Conservation (phyloP, 805 yeast genomes). For the Spathaspora gorwiae region DNA sequence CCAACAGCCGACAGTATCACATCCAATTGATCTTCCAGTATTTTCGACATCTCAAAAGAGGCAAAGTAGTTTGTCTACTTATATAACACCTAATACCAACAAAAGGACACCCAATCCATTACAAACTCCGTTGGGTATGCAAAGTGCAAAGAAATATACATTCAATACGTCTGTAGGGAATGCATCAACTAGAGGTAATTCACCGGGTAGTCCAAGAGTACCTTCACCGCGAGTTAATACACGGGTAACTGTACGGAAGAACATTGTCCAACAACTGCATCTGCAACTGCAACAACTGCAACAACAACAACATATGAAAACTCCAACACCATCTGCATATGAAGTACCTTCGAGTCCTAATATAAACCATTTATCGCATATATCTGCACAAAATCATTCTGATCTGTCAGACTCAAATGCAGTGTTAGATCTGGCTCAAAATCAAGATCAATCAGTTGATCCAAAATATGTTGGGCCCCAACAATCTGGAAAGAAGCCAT, state of each 20-base stretch:
- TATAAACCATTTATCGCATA: slow-evolving; percentile 20
- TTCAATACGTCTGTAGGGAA: slow-evolving; percentile 2
- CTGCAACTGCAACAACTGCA: slow-evolving; percentile 1
- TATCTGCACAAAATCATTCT: slow-evolving; percentile 27
- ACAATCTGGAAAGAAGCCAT: background rate
- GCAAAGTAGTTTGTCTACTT: slow-evolving; percentile 35
- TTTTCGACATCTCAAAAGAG: slow-evolving; percentile 20
- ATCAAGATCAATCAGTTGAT: slow-evolving; percentile 1
- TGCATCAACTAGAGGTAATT: background rate
- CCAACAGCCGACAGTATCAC: background rate
- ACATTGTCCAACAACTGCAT: slow-evolving; percentile 2
- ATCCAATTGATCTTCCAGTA: background rate
- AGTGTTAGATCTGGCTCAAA: slow-evolving; percentile 15
- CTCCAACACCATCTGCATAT: slow-evolving; percentile 39
- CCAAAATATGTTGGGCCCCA: slow-evolving; percentile 1
- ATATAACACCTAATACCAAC: slow-evolving; percentile 29
- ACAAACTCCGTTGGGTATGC: slow-evolving; percentile 8
- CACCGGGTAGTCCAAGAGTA: background rate
- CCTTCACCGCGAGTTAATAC: slow-evolving; percentile 6
- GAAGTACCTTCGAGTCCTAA: slow-evolving; percentile 40
- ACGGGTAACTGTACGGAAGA: slow-evolving; percentile 3
- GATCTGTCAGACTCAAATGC: slow-evolving; percentile 40
- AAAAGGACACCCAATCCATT: slow-evolving; percentile 24
- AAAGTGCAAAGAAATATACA: slow-evolving; percentile 3
- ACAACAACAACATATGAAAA: slow-evolving; percentile 17